Percentiles rank a stretch among this genome's conserved stretches.
Conservation (phyloP, 345 rosid genomes). For the Raphanus sativus region DNA sequence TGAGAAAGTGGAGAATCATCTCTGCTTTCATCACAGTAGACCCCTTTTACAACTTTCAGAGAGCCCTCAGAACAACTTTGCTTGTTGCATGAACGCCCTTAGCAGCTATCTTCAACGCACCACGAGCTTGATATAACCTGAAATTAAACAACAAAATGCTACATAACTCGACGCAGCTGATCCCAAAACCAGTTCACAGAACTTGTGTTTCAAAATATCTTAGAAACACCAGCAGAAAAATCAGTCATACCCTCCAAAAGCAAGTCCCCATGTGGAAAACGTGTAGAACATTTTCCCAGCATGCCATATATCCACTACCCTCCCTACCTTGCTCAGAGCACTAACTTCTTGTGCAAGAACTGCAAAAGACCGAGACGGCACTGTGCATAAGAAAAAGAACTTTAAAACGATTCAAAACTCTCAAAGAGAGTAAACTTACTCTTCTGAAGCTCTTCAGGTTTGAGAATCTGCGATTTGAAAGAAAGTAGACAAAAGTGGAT, state of each 20-base stretch:
- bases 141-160: not conserved
- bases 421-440: constrained; percentile 45
- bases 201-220: not conserved
- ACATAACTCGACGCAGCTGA: not conserved
- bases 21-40: not conserved
- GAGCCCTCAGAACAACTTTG: constrained; percentile 65
- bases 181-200: not conserved
- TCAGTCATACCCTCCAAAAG: constrained; percentile 67
- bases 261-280: constrained; percentile 86
- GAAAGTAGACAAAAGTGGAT: constrained; percentile 15
- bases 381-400: not conserved
- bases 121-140: constrained; percentile 71
- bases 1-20: constrained; percentile 11
- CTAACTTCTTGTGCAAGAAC: constrained; percentile 68
- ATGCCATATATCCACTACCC: constrained; percentile 73
- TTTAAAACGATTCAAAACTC: not conserved
- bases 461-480: constrained; percentile 58
- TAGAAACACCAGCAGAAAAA: not conserved
- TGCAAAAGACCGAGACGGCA: constrained; percentile 38
- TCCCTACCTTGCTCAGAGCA: constrained; percentile 68
- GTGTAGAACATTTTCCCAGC: constrained; percentile 81
- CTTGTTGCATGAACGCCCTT: constrained; percentile 64
- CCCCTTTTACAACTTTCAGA: constrained; percentile 39
- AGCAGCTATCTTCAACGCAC: constrained; percentile 66
- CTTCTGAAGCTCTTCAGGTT: constrained; percentile 85